These are phyloP conservation scores for Chamaenerion angustifolium DNA, from an alignment of 345 rosid genomes.

Conservation along the genomic window DNA sequence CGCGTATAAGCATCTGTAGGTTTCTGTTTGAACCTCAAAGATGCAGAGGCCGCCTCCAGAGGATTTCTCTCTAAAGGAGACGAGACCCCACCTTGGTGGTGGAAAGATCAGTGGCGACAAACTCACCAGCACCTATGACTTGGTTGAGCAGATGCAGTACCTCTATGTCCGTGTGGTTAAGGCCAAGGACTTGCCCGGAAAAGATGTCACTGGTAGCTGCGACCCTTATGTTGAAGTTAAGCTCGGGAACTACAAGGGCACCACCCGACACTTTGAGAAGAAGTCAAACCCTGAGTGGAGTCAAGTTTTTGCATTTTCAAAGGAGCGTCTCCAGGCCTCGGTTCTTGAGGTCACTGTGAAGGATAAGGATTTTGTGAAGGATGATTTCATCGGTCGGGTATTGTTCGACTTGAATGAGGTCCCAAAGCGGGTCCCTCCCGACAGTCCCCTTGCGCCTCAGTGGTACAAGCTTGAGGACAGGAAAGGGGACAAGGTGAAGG, in stretches of 20 bases:
- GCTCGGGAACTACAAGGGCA: constrained; percentile 22
- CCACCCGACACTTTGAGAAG: constrained; percentile 10
- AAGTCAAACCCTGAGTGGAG: constrained; percentile 23
- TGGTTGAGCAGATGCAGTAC: constrained; percentile 27
- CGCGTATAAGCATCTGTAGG: too few species aligned
- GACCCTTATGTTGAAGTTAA: constrained; percentile 23
- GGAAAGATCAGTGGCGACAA: constrained; percentile 14
- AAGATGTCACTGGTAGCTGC: constrained; percentile 7
- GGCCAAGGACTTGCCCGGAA: constrained; percentile 17
- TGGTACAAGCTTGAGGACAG: constrained; percentile 25
- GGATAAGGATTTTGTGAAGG: constrained; percentile 10
- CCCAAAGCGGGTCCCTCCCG: constrained; percentile 21
- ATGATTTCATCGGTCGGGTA: constrained; percentile 20
- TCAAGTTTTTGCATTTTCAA: constrained; percentile 32
- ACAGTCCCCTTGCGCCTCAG: constrained; percentile 29
- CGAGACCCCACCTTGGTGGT: constrained; percentile 16
- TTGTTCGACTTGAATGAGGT: constrained; percentile 13
- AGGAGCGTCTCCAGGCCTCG: constrained; percentile 21
- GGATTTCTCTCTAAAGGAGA: constrained; percentile 24
- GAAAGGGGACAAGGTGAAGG: constrained; percentile 9
- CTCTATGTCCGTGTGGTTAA: constrained; percentile 21
- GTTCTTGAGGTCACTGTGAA: constrained; percentile 19
- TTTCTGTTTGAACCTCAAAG: neutral
- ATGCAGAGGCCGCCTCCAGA: constrained; percentile 15
- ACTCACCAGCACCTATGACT: constrained; percentile 21